Evolutionary conservation across 768 basidiomycete genomes (phyloP).

Genomic region (Mycena leptocephala): DNA sequence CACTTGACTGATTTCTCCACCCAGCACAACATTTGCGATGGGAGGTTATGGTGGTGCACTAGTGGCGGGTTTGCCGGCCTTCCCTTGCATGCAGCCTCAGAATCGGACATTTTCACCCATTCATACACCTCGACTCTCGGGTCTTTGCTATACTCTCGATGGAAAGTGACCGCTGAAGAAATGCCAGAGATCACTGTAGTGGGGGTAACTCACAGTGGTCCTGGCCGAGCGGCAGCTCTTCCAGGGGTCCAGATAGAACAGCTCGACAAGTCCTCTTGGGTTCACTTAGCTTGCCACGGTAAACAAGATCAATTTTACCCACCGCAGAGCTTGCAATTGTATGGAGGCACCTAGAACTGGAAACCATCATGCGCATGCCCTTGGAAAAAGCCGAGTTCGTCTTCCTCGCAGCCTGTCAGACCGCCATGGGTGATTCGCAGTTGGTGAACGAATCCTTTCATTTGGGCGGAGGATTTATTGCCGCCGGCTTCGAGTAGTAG

Average conservation of each 20-base stretch:
- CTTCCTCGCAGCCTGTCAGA: no score
- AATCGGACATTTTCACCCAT: not conserved
- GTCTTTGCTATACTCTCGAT: not conserved
- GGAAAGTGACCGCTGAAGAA: not conserved
- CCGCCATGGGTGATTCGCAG: no score
- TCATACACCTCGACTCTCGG: not conserved
- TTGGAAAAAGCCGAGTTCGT: no score
- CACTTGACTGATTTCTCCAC: no score
- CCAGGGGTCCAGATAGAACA: not conserved
- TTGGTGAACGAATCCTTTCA: not conserved
- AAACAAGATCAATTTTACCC: not conserved
- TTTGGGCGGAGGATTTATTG: no score
- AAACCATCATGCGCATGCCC: no score
- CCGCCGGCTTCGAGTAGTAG: not conserved
- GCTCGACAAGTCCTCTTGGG: not conserved
- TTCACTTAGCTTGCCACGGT: not conserved
- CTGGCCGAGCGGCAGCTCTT: not conserved
- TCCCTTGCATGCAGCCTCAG: not conserved
- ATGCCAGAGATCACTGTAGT: not conserved
- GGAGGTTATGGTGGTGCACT: not conserved
- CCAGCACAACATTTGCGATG: no score
- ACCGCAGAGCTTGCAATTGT: not conserved
- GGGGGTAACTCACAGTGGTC: not conserved
- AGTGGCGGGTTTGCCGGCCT: not conserved
- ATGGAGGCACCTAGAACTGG: not conserved